Base-by-base conservation (phyloP, 2,329 filamentous ascomycete species). In the Fusarium graminum region DNA sequence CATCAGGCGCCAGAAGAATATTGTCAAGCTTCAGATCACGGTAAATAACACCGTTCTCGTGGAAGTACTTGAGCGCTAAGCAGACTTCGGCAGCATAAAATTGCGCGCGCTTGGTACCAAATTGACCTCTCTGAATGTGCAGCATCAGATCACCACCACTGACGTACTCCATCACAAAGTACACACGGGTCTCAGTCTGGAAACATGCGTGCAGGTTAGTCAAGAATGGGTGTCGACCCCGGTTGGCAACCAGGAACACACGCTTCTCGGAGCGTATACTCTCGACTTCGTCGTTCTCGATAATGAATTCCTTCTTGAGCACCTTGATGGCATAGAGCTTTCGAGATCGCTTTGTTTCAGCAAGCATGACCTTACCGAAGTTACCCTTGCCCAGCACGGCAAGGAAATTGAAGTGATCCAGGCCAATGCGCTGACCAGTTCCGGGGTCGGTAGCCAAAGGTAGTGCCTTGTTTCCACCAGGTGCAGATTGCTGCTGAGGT, bases 91-190 rank as follows among this genome's bases (percentile, higher is more conserved):
- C 93, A 45, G 95, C 96, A 76, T 99, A 99, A 79, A 99, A 99
- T 91, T 99, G 95, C 68, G 95, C 94, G 70, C 95, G 89, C 81
- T 97, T 98, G 8, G 93, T 92, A 56, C 94, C 94, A 75, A 99
- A 99, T 75, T 97, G 92, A 17, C 94, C 94, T 61, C 95, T 89
- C 79, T 99, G 95, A 76, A 99, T 99, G 81, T 99, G 95, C 80
- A 98, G 84, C 95, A 99, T 99, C 76, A 99, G 80, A 85, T 99
- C 95, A 82, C 95, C 95, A 82, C 95, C 95, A 76, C 93, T 97
- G 67, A 99, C 93, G 77, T 99, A 99, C 81, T 99, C 95, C 94
- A 98, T 98, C 67, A 99, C 95, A 76, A 99, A 99, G 82, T 99
- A 99, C 22, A 99, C 94, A 72, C 95, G 86, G 8, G 95, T 99